Conservation (phyloP, 306 rosid genomes). For the Leucaena leucocephala region DNA sequence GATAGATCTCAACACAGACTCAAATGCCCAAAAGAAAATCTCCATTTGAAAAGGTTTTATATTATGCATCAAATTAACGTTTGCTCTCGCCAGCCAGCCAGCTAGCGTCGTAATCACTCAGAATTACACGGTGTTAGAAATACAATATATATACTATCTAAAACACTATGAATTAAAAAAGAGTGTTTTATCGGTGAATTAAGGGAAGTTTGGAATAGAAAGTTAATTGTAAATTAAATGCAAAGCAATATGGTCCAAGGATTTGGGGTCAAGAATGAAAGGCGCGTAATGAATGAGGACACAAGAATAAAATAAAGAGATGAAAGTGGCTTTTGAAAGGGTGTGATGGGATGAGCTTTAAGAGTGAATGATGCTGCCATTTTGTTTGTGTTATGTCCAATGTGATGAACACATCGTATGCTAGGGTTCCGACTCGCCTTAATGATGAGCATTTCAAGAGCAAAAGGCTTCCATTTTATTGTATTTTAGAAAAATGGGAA, state of each 20-base stretch:
- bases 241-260: background rate
- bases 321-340: conserved; percentile 27
- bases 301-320: background rate
- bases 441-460: conserved; percentile 29
- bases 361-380: conserved; percentile 31
- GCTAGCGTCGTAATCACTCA: background rate
- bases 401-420: conserved; percentile 49
- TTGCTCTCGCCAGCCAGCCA: background rate
- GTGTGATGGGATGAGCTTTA: conserved; percentile 45
- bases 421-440: conserved; percentile 38
- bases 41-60: background rate
- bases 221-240: background rate
- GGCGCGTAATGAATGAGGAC: no score
- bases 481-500: background rate
- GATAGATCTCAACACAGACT: background rate
- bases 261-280: no score
- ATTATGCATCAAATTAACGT: background rate
- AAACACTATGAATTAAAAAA: background rate
- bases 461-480: background rate
- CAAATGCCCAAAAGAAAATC: background rate
- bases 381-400: conserved; percentile 38
- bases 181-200: no score
- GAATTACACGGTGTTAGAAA: background rate
- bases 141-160: background rate
- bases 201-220: conserved; percentile 8